Evolutionary conservation across 148 eudicot genomes (phyloP).

Genomic region (Spergularia bocconei): DNA sequence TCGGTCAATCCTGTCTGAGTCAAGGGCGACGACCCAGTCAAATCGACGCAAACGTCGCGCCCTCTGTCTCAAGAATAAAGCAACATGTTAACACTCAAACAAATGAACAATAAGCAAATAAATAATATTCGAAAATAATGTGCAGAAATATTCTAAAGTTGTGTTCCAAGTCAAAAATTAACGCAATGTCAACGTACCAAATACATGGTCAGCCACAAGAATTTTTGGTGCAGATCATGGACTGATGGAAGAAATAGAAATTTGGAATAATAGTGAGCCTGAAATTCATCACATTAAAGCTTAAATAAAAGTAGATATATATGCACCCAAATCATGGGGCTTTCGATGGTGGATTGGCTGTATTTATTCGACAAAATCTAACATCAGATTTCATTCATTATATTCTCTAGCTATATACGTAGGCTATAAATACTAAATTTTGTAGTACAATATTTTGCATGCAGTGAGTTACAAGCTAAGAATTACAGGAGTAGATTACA

Average conservation of each 20-base stretch:
- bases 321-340: neutral
- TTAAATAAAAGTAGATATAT: neutral
- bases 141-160: neutral
- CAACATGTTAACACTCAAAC: too few relatives aligned
- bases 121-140: too few relatives aligned
- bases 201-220: neutral
- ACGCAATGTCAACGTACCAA: slow-evolving; percentile 2
- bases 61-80: too few relatives aligned
- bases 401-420: neutral
- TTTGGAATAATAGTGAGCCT: neutral
- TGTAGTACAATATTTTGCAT: neutral
- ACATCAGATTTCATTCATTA: neutral
- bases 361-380: slow-evolving; percentile 6
- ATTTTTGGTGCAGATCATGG: neutral
- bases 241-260: neutral
- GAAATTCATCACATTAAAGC: neutral
- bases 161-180: neutral
- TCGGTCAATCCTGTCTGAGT: too few relatives aligned
- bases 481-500: neutral
- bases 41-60: too few relatives aligned
- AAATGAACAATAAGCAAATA: too few relatives aligned
- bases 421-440: slow-evolving; percentile 15
- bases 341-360: slow-evolving; percentile 6
- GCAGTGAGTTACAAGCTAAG: neutral
- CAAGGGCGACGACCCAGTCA: too few relatives aligned